Base-by-base conservation (phyloP, 441 rosid genomes). In the Adansonia madagascariensis region DNA sequence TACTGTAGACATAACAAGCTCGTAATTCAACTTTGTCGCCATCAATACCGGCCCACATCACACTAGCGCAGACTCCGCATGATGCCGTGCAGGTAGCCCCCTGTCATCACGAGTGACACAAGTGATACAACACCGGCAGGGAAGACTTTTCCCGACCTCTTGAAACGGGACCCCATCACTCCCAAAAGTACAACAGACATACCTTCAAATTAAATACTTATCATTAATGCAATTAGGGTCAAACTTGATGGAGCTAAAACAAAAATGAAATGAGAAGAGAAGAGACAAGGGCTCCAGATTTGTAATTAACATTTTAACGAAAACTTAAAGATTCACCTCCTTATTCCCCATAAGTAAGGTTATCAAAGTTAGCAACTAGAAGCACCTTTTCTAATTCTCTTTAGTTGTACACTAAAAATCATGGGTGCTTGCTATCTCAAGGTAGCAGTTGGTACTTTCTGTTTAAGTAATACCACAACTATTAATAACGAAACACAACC, bases 101-200 rank as follows among this genome's bases (percentile, higher is more conserved):
- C 98, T 11, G 96, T 82, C 98, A 95, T 95, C 66, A 90, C 84
- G 8, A 95, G 81, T 1, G 98, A 95, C 59, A 92, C 81, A 0
- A 95, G 82, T 12, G 98, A 91, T 6, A 95, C 98, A 62, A 95
- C 90, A 17, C 98, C 98, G 0, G 98, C 96, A 1, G 98, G 98
- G 59, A 93, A 83, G 52, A 93, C 75, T 86, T 91, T 93, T 75
- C 89, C 88, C 8, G 98, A 91, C 77, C 78, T 91, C 85, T 80
- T 79, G 81, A 93, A 93, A 31, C 98, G 94, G 2, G 92, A 86
- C 74, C 94, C 97, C 98, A 95, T 95, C 81, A 90, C 91, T 63
- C 84, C 93, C 60, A 89, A 79, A 75, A 95, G 88, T n/a, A 88
- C 89, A 43, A 89, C 90, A 46, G 98, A 88, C 41, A 90, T 75